phyloP scores from a whole-genome alignment of 768 basidiomycete species.

The Strobilomyces echinocephalus region DNA sequence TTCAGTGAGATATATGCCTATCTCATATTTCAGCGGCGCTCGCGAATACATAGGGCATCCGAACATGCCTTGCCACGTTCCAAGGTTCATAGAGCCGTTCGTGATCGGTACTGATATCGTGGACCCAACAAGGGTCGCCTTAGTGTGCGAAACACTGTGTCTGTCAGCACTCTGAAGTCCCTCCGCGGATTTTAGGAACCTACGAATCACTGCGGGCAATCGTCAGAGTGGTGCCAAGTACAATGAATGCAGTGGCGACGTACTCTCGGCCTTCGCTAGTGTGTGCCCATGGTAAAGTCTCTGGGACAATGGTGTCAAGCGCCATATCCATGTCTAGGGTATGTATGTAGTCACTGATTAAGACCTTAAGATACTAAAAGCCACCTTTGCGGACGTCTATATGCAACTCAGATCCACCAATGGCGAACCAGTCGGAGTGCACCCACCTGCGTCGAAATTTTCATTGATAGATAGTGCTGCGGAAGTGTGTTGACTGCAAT shows the following conservation, averaged over 20 bases:
- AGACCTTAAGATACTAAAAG: conserved; percentile 1
- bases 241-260: conserved; percentile 8
- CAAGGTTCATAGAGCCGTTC: conserved; percentile 69
- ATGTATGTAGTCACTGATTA: conserved; percentile 27
- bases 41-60: neutral
- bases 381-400: conserved; percentile 43
- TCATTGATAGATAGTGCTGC: conserved; percentile 83
- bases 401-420: conserved; percentile 7
- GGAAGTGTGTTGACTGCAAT: conserved; percentile 65
- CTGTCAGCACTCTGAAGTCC: neutral
- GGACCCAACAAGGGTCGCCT: conserved; percentile 79
- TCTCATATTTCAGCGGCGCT: neutral
- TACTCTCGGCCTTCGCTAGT: conserved; percentile 92
- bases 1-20: conserved; percentile 84
- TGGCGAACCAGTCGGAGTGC: neutral
- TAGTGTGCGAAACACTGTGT: conserved; percentile 81
- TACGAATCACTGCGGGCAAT: conserved; percentile 62
- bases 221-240: conserved; percentile 3
- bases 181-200: conserved; percentile 23
- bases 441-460: conserved; percentile 75
- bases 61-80: conserved; percentile 84
- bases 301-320: conserved; percentile 83
- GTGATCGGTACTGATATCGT: conserved; percentile 83
- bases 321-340: conserved; percentile 90
- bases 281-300: conserved; percentile 75